These are phyloP conservation scores for Sporothrix mexicana DNA, from an alignment of 2,329 filamentous ascomycete genomes.

Conservation along the genomic window DNA sequence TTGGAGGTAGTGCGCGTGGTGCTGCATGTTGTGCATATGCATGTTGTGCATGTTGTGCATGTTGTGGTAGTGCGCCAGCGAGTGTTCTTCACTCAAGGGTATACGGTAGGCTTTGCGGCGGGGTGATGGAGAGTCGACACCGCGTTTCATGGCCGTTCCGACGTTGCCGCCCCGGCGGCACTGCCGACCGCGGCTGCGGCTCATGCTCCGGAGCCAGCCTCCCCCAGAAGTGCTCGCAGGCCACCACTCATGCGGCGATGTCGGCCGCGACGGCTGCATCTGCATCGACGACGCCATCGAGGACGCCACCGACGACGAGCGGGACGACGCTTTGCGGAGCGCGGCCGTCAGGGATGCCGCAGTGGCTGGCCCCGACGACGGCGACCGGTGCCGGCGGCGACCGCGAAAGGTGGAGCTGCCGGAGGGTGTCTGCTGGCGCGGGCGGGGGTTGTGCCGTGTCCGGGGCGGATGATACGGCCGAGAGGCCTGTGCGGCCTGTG, in stretches of 20 bases:
- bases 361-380: conserved; percentile 21
- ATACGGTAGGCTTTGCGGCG: conserved; percentile 25
- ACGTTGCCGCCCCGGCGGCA: background rate
- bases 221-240: background rate
- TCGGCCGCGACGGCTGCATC: conserved; percentile 15
- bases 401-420: conserved; percentile 51
- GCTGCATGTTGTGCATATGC: background rate
- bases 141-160: background rate
- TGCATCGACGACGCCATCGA: conserved; percentile 16
- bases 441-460: background rate
- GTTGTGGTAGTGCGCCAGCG: conserved; percentile 1
- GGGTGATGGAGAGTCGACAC: conserved; percentile 27
- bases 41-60: no score
- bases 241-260: conserved; percentile 24
- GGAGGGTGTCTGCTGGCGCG: conserved; percentile 40
- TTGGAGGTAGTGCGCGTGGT: background rate
- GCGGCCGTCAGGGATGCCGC: conserved; percentile 38
- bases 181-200: conserved; percentile 14
- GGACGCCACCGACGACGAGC: conserved; percentile 16
- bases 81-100: conserved; percentile 22
- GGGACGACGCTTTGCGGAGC: conserved; percentile 27
- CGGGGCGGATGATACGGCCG: background rate
- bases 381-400: conserved; percentile 50
- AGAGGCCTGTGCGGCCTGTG: no score
- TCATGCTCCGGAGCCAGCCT: background rate